Evolutionary conservation across 768 basidiomycete genomes (phyloP).

Genomic region (Gautieria morchelliformis): DNA sequence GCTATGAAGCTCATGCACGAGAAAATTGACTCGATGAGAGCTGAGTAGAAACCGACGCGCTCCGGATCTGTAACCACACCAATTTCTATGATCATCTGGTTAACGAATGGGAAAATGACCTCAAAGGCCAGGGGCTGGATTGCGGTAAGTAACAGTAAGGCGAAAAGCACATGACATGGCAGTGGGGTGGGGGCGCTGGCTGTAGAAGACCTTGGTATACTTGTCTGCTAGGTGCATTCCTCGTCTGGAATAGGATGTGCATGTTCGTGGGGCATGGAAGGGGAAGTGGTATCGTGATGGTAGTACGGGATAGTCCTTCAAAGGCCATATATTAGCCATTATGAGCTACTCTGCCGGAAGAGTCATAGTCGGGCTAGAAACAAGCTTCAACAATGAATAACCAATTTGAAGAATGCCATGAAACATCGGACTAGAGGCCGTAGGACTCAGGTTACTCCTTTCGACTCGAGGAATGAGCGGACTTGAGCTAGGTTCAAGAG

Average conservation of each 20-base stretch:
- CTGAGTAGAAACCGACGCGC: constrained; percentile 15
- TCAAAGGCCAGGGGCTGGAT: constrained; percentile 12
- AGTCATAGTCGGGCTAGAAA: neutral
- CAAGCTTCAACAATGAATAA: too few relatives aligned
- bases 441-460: too few relatives aligned
- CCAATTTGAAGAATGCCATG: too few relatives aligned
- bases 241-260: neutral
- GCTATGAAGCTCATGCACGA: constrained; percentile 4
- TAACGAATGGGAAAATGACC: constrained; percentile 5
- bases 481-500: too few relatives aligned
- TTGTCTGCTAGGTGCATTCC: neutral
- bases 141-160: constrained; percentile 3
- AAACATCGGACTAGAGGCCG: too few relatives aligned
- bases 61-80: constrained; percentile 14
- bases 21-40: constrained; percentile 10
- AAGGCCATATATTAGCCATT: neutral
- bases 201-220: neutral
- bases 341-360: neutral
- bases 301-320: neutral
- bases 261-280: neutral
- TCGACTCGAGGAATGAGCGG: too few relatives aligned
- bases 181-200: constrained; percentile 8
- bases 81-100: constrained; percentile 15
- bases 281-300: neutral
- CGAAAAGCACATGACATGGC: constrained; percentile 7